These are phyloP conservation scores for Thielaviopsis punctulata DNA, from an alignment of 2,329 filamentous ascomycete species.

Conservation along the genomic window DNA sequence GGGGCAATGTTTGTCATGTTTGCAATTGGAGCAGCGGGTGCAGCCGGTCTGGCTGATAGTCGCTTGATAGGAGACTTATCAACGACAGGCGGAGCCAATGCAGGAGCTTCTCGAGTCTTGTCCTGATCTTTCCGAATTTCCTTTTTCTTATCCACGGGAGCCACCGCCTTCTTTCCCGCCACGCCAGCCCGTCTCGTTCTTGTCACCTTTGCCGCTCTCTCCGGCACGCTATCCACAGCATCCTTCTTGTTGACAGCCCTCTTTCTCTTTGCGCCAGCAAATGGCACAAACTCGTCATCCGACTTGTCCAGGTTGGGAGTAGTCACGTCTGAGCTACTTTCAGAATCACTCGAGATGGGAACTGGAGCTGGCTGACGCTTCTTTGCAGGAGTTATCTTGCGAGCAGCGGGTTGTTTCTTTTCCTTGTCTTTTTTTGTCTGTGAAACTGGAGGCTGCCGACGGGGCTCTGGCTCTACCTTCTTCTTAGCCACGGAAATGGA, in stretches of 20 bases:
- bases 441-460: neutral
- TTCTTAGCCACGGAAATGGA: neutral
- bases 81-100: neutral
- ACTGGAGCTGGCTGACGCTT: neutral
- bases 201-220: neutral
- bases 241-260: neutral
- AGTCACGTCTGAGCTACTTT: neutral
- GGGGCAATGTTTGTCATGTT: neutral
- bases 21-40: neutral
- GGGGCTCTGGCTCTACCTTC: neutral
- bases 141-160: neutral
- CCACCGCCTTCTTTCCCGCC: neutral
- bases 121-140: neutral
- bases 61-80: neutral
- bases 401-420: neutral
- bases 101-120: neutral
- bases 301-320: neutral
- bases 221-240: neutral
- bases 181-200: neutral
- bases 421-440: neutral
- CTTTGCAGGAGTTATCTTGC: neutral
- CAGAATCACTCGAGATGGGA: slow-evolving; percentile 6
- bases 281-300: slow-evolving; percentile 2
- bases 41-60: no score
- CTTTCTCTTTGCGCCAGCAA: neutral